Evolutionary conservation across 495 filamentous ascomycete species (phyloP), one percentile per base, ranked within the genome.

Genomic region (Penicillium cinerascens): DNA sequence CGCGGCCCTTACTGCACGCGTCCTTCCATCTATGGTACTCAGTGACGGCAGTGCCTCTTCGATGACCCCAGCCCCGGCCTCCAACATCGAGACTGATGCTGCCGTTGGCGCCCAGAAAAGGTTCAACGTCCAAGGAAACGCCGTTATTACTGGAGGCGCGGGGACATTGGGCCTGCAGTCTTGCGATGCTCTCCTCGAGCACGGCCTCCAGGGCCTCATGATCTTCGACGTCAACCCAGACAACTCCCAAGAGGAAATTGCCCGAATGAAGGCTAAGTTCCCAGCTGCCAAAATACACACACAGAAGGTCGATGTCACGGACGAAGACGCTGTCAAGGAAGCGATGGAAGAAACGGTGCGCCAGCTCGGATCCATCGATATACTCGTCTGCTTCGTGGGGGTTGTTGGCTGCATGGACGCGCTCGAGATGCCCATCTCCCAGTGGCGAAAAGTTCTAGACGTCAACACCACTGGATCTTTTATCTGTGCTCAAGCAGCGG

Each of bases 391-490:
- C 47, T 88, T 89, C 56, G 87, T 83, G 1, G 87, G 87, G 33
- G 74, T 89, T 4, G 85, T 87, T 1, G 76, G 75, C 37, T 85
- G 81, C 52, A 65, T 70, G 2, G 77, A 78, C 44, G 77, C 85
- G 0, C 54, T 85, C 4, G 77, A 82, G 11, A 82, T 83, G 74
- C 62, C 71, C 0, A 51, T 73, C 5, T 61, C 67, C 13, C 71
- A 83, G 42, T 91, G 81, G 80, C 72, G 78, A 6, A 72, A 74
- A 18, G 77, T 82, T 0, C 54, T 89, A 6, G 85, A 88, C 38
- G 76, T 89, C 50, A 90, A 90, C 58, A 78, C 81, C 4, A 86
- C 83, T 0, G 87, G 87, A 0, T 73, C 76, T 0, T 91, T 88
- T 54, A 65, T 89, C 47, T 82, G 83, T 41, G 85, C 86, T 0